These are phyloP conservation scores for Backusella circina DNA, from an alignment of 192 early-diverging fungal genomes.

Conservation along the genomic window DNA sequence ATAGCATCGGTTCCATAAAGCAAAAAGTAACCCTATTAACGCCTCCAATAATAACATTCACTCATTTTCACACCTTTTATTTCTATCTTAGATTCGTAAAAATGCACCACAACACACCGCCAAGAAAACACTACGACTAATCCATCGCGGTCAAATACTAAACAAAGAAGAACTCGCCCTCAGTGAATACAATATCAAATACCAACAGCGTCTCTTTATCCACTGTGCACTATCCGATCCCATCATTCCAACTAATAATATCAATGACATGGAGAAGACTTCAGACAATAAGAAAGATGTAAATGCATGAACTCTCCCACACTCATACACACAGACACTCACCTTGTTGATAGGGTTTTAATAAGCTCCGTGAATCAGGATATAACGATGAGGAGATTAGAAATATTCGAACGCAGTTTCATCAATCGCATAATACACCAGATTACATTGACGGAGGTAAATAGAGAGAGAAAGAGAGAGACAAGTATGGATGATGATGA, in stretches of 20 bases:
- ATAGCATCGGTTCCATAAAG: conserved; percentile 36
- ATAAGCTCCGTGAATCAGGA: conserved; percentile 50
- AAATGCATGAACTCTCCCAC: neutral
- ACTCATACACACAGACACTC: neutral
- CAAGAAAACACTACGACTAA: conserved; percentile 45
- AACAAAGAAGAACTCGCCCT: conserved; percentile 17
- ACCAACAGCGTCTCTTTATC: conserved; percentile 33
- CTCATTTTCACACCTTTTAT: no score
- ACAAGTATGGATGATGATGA: neutral
- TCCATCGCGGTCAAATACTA: conserved; percentile 45
- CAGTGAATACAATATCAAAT: conserved; percentile 26
- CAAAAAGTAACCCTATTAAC: conserved; percentile 31
- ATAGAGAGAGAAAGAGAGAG: neutral
- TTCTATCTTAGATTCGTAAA: conserved; percentile 34
- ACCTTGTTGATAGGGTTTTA: conserved; percentile 36
- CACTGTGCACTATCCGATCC: conserved; percentile 48
- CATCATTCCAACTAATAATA: conserved; percentile 8
- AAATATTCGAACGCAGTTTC: conserved; percentile 49
- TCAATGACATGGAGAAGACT: no score
- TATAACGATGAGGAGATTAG: conserved; percentile 54
- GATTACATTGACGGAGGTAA: conserved; percentile 21
- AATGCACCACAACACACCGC: conserved; percentile 17
- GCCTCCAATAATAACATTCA: neutral
- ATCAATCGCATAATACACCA: conserved; percentile 39
- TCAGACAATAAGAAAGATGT: neutral